Evolutionary conservation across 2,329 filamentous ascomycete genomes (phyloP), one percentile per base, ranked within the genome.

Genomic region (Aspergillus brunneoviolaceus): DNA sequence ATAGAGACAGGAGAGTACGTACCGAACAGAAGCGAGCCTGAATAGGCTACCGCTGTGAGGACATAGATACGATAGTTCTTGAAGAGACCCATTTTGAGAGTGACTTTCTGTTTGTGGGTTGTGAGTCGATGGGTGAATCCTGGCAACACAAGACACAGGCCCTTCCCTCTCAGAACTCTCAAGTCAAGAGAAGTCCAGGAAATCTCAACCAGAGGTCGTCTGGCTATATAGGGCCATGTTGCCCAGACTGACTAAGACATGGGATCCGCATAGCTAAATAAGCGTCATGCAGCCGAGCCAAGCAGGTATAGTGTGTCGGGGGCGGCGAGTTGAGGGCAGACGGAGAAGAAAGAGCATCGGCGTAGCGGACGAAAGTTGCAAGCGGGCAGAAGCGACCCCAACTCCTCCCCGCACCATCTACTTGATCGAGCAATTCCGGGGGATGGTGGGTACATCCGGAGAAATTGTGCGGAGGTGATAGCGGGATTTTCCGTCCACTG

Each of bases 61-160:
- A 80, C 68, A 63, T 80, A 79, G 33, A 80, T 77, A 55, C 77
- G 73, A 55, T 77, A 75, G 60, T 80, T 79, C 67, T 78, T 76
- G 65, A 78, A 72, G 59, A 76, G 67, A 27, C 63, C 62, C 65
- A 66, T 69, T 55, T 39, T 66, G 55, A 57, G 39, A 48, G 47
- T n/a, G 1, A 5, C 4, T 16, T 42, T 42, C 39, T 56, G 49
- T 19, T 29, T 19, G 35, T 27, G 33, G 54, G 51, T 49, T 23
- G 47, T 27, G 49, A 54, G 27, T 33, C 31, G n/a, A 47, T 51
- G 25, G 35, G 19, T 47, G 35, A 59, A 33, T 39, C 53, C 54
- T 49, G 31, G 33, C 49, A 55, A 47, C 49, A 49, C 27, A 50
- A 29, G 35, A 55, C 57, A 49, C 25, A 45, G 25, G 52, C 47